A percentile compares a stretch with the other conserved stretches of the same genome.
phyloP scores from a whole-genome alignment of 495 filamentous ascomycete species.

The Penicillium malachiteum region DNA sequence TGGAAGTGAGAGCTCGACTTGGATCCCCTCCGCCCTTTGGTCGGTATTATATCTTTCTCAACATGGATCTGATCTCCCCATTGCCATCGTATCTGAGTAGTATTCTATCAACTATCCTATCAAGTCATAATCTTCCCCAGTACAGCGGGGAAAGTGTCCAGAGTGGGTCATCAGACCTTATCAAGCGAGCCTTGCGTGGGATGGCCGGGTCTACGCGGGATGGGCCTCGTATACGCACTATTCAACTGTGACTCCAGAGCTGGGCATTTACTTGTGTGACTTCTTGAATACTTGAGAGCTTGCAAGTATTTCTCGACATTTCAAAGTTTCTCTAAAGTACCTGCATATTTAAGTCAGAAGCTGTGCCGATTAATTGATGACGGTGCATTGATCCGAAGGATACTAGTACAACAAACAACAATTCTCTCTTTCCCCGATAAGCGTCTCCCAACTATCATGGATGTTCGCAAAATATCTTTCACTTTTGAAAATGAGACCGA shows the following conservation, averaged over 20 bases:
- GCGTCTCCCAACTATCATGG: constrained; percentile 3
- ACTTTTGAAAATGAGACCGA: constrained; percentile 8
- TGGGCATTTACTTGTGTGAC: no score
- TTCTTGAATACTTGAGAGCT: background rate
- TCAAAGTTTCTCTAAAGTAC: background rate
- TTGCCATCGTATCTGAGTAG: background rate
- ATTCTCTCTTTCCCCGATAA: no score
- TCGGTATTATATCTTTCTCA: background rate
- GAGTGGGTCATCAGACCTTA: background rate
- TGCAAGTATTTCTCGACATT: background rate
- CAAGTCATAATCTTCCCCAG: background rate
- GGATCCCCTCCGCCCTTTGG: no score
- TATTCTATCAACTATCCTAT: background rate
- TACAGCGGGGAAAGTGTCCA: background rate
- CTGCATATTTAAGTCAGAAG: background rate
- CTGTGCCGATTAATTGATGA: background rate
- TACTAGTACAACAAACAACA: no score
- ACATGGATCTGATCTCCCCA: background rate
- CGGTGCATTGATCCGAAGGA: background rate
- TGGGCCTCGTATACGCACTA: background rate
- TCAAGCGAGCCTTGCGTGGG: background rate
- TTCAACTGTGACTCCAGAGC: background rate
- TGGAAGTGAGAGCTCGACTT: no score
- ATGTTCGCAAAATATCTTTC: constrained; percentile 12
- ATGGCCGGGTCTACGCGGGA: background rate